phyloP scores from a whole-genome alignment of 2,329 filamentous ascomycete species.

The Cordyceps fumosorosea region DNA sequence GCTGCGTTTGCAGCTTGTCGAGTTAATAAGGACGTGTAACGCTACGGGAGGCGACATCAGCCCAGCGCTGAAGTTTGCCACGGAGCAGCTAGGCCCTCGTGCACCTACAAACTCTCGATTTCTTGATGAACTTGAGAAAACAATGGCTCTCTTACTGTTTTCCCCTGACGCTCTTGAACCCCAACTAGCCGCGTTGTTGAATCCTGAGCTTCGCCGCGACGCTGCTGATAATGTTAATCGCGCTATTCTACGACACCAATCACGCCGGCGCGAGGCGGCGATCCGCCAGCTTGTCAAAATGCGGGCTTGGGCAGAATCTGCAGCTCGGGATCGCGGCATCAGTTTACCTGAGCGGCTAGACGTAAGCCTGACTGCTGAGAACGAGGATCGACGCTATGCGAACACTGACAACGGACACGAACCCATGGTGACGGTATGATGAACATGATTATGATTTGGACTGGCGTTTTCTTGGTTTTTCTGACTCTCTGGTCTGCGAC shows the following conservation, averaged over 20 bases:
- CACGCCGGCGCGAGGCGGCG: slow-evolving; percentile 68
- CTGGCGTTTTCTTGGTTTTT: slow-evolving; percentile 12
- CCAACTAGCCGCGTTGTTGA: slow-evolving; percentile 67
- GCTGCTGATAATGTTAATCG: slow-evolving; percentile 89
- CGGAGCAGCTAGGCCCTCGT: slow-evolving; percentile 76
- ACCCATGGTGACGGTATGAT: slow-evolving; percentile 46
- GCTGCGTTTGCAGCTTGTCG: slow-evolving; percentile 83
- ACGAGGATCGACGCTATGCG: slow-evolving; percentile 22
- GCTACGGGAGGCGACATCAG: slow-evolving; percentile 63
- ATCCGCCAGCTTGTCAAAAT: slow-evolving; percentile 76
- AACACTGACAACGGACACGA: slow-evolving; percentile 38
- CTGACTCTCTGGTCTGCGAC: slow-evolving; percentile 13
- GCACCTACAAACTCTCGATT: slow-evolving; percentile 78
- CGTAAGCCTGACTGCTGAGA: slow-evolving; percentile 32
- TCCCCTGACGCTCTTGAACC: slow-evolving; percentile 72
- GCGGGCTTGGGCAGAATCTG: slow-evolving; percentile 76
- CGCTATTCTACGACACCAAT: slow-evolving; percentile 71
- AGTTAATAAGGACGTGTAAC: slow-evolving; percentile 77
- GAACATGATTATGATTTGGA: slow-evolving; percentile 14
- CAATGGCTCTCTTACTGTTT: slow-evolving; percentile 88
- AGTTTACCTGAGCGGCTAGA: slow-evolving; percentile 29
- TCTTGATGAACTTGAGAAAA: slow-evolving; percentile 79
- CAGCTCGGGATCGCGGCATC: slow-evolving; percentile 35
- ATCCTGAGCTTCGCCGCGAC: slow-evolving; percentile 70
- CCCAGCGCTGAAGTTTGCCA: slow-evolving; percentile 80